Base-by-base conservation (phyloP, 352 stramenopile species). In the Blastocystis sp. region DNA sequence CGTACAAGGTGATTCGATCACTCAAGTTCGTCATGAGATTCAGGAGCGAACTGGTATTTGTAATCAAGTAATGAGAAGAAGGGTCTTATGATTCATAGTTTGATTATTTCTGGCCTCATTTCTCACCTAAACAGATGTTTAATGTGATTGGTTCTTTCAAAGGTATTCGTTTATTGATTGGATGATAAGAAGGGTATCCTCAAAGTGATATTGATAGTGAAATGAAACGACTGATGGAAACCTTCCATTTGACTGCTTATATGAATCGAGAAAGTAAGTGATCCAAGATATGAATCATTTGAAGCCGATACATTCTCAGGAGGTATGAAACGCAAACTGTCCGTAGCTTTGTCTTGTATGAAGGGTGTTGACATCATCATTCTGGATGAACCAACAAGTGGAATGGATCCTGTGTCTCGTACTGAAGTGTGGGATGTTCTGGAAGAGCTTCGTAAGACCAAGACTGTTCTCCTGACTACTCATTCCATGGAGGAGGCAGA, bases 401-500 rank as follows among this genome's bases (percentile, higher is more conserved):
- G 94, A 27, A 89, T 94, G 24, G 92, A 94, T 88, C 90, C 91
- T 21, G 81, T 86, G 16, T 83, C 88, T 29, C 65, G 89, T 21
- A 74, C 83, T 7, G 66, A 78, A 37, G 89, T 90, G 7, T 91
- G 89, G 89, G 61, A 90, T 27, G 83, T 89, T 21, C 78, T 91
- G n/a, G 58, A 78, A 35, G 37, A 35, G n/a, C 35, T 49, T 0
- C 58, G 90, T 37, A 52, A 56, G 1, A 27, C 43, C 5, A 58
- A 91, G 51, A 89, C 91, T 29, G 89, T 93, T 51, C 58, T 94
- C 1, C 80, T 94, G 5, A 94, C 91, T 35, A 94, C 91, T 29
- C 92, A 94, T 81, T 90, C 89, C 21, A 93, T 93, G 91, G 91
- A 94, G 88, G 92, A 94, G 78, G 92, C 91, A 16, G 92, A 94